Evolutionary conservation across 2,329 filamentous ascomycete species (phyloP), one percentile per base, ranked within the genome.

Genomic region (Teratosphaeriaceae sp.): DNA sequence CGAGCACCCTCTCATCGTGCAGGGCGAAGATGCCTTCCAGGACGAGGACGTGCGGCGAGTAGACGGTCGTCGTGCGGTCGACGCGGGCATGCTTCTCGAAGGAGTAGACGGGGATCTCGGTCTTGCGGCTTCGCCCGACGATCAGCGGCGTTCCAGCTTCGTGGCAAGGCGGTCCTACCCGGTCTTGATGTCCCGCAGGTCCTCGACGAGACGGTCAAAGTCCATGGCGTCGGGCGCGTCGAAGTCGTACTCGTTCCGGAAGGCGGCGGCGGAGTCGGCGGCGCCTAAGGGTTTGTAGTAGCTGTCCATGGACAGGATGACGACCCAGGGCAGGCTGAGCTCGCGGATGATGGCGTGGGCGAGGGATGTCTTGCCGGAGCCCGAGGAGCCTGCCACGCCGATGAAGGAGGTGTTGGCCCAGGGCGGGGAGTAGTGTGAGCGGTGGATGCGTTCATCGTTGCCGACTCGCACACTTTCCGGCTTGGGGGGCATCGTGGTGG

Each of bases 321-420:
- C 89, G 48, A 98, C 92, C 90, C 92, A 98, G 44, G 92, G 92
- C 51, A 98, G 71, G 66, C 92, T 95, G 56, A 98, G 71, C 58
- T 85, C 83, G 57, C 79, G 83, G 51, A 97, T 86, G 55, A 98
- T 95, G 51, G 90, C 88, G 62, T 94, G 79, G 23, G 92, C 89
- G 42, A 98, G 71, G 5, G 89, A 96, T 5, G 90, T 96, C 73
- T 98, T 98, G 45, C 90, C 82, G 20, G 90, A 97, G 31, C 92
- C 92, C 21, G 90, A 97, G 66, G 87, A 92, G 27, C 92, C 92
- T 52, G 92, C 90, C 56, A 98, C 84, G 39, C 88, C 92, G 63
- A 98, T 96, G 58, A 98, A 96, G 69, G 86, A 90, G 56, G 95
- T 82, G 67, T 97, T 85, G 40, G 85, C 86, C 92, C 92, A 98